Conservation (phyloP, 1,284 basidiomycete genomes). For the Bjerkandera adusta region DNA sequence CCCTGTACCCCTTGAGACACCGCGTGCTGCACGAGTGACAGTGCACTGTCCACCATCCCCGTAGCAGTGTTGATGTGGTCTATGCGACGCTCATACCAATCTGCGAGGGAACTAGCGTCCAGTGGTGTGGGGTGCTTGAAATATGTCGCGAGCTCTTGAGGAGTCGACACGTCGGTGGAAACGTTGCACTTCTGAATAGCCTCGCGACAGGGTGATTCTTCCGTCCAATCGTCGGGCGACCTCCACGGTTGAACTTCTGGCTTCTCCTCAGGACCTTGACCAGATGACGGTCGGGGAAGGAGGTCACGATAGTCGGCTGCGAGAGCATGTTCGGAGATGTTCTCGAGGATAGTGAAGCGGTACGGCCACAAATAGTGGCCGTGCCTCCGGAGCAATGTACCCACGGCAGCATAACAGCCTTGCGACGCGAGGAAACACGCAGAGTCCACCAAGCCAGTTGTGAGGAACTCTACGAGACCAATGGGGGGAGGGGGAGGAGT, state of each 20-base stretch:
- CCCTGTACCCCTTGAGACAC: conserved; percentile 77
- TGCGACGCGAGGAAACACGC: conserved; percentile 67
- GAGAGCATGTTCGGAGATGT: conserved; percentile 69
- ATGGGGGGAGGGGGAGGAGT: conserved; percentile 38
- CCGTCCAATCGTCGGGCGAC: conserved; percentile 52
- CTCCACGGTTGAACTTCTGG: conserved; percentile 42
- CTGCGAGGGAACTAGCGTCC: conserved; percentile 43
- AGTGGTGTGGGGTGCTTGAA: conserved; percentile 18
- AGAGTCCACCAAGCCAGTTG: conserved; percentile 51
- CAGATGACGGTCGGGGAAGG: conserved; percentile 59
- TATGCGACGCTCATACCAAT: conserved; percentile 76
- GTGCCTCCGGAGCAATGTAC: conserved; percentile 59
- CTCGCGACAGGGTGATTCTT: conserved; percentile 40
- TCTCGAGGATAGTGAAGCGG: conserved; percentile 68
- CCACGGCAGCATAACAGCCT: conserved; percentile 57
- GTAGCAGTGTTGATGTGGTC: conserved; percentile 59
- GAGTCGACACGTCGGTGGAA: neutral
- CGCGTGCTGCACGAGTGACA: conserved; percentile 81
- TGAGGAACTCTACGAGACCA: conserved; percentile 63
- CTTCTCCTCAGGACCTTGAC: conserved; percentile 42
- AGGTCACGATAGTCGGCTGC: conserved; percentile 62
- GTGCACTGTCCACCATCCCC: conserved; percentile 77
- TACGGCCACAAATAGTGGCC: conserved; percentile 57
- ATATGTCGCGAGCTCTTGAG: too few species aligned
- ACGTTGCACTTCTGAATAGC: conserved; percentile 21